Percentiles rank a stretch among this genome's conserved stretches.
Conservation (phyloP, 208 protist genomes). For the Acanthamoeba royreba region DNA sequence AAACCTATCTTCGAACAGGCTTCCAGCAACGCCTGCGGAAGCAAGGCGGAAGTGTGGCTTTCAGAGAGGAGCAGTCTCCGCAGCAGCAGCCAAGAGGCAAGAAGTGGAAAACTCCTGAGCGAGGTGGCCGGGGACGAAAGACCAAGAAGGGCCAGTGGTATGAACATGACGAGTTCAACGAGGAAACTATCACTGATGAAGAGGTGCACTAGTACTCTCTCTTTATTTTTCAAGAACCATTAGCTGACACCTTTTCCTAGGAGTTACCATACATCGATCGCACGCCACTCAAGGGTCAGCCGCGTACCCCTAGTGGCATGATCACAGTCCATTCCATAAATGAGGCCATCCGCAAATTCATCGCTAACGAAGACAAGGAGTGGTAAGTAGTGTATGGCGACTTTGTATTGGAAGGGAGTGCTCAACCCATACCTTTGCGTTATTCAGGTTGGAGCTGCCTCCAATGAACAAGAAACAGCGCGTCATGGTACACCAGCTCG, state of each 20-base stretch:
- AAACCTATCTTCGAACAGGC: too few species aligned
- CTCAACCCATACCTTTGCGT: neutral
- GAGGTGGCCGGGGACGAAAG: neutral
- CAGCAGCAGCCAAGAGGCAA: neutral
- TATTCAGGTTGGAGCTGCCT: neutral
- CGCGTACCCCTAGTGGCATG: neutral
- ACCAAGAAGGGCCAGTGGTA: neutral
- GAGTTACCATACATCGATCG: neutral
- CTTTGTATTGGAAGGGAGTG: neutral
- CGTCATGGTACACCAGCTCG: neutral
- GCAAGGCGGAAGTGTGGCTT: neutral
- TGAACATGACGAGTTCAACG: neutral
- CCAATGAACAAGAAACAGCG: constrained; percentile 7
- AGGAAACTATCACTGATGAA: neutral
- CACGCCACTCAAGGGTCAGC: neutral
- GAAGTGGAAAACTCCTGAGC: neutral
- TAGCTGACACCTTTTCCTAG: neutral
- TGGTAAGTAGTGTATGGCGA: neutral
- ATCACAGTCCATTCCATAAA: neutral
- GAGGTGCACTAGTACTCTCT: neutral
- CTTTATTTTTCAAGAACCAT: neutral
- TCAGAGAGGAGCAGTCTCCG: neutral
- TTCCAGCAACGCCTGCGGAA: neutral
- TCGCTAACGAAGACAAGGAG: neutral
- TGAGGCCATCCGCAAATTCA: neutral